Evolutionary conservation across 1,284 basidiomycete genomes (phyloP), one percentile per base, ranked within the genome.

Genomic region (Leccinum fuscescens): DNA sequence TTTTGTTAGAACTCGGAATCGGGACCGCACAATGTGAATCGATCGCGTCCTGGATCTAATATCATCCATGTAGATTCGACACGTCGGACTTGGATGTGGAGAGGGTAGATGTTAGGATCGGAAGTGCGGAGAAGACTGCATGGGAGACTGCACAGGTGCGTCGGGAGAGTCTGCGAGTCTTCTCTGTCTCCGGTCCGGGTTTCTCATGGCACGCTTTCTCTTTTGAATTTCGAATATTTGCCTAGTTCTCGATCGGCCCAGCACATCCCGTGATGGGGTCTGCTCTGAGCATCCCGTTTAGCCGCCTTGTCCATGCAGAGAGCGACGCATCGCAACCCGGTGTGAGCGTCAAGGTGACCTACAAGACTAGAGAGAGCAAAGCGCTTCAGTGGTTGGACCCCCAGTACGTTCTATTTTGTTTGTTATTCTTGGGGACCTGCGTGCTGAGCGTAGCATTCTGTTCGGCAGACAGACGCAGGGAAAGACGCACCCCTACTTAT

Each of bases 321-420:
- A 72, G 24, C 27, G 22, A 76, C 52, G 67, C 70, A 44, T 6
- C 83, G 78, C 7, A 73, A 82, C 24, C 33, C 1, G 75, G 72
- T 6, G 79, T 93, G 55, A 80, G 79, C 35, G 79, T 96, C 61
- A 74, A 66, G 67, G 79, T 96, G 62, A 73, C 67, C 68, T 70
- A 72, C 50, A 94, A 94, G 73, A 80, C 82, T 39, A 96, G 95
- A 1, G 93, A 92, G 60, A 79, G 86, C 33, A 92, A 88, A 11
- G 94, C 96, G 1, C 79, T 99, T n/a, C 96, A 96, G 62, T 99
- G 96, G 94, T 82, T 98, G 33, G 86, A 85, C 39, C 91, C 93
- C 66, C 86, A 90, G 88, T 92, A 69, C 60, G 84, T 74, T 20
- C 6, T 0, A 2, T 31, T 31, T 27, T 51, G 7, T 51, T 29